A percentile compares a stretch with the other conserved stretches of the same genome.
Evolutionary conservation across 1,284 basidiomycete genomes (phyloP).

Genomic region (Ustilago crameri): DNA sequence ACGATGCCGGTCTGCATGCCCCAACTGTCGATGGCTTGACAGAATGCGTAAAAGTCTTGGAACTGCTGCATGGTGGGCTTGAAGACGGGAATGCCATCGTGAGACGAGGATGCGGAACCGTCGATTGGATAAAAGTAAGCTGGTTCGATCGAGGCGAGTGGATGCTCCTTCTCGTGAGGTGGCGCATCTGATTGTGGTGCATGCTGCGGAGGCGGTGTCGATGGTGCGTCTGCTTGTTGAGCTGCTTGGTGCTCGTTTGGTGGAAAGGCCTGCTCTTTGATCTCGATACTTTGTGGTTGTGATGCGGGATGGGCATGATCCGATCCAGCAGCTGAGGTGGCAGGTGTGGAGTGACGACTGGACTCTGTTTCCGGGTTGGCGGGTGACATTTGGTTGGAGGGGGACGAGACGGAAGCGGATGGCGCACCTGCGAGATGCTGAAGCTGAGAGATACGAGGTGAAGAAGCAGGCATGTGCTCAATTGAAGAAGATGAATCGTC

Average conservation of each 20-base stretch:
- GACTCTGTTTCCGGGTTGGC: constrained; percentile 27
- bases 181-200: constrained; percentile 1
- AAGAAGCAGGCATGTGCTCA: not conserved
- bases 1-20: constrained; percentile 67
- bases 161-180: constrained; percentile 15
- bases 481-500: not conserved
- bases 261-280: not conserved
- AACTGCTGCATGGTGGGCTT: constrained; percentile 66
- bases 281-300: constrained; percentile 3
- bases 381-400: constrained; percentile 33
- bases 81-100: constrained; percentile 65
- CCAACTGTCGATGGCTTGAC: constrained; percentile 64
- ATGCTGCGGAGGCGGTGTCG: constrained; percentile 1
- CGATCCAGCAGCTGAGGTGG: constrained; percentile 41
- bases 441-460: constrained; percentile 22
- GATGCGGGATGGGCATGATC: constrained; percentile 22
- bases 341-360: constrained; percentile 47
- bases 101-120: constrained; percentile 19
- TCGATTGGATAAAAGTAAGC: constrained; percentile 63
- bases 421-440: constrained; percentile 5
- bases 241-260: not conserved
- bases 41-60: constrained; percentile 64
- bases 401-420: constrained; percentile 21
- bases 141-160: constrained; percentile 49
- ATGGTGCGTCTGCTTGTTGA: not conserved